A percentile compares a stretch with the other conserved stretches of the same genome.
Conservation (phyloP, 1,284 basidiomycete species). For the Cryptococcus jaspeensis region DNA sequence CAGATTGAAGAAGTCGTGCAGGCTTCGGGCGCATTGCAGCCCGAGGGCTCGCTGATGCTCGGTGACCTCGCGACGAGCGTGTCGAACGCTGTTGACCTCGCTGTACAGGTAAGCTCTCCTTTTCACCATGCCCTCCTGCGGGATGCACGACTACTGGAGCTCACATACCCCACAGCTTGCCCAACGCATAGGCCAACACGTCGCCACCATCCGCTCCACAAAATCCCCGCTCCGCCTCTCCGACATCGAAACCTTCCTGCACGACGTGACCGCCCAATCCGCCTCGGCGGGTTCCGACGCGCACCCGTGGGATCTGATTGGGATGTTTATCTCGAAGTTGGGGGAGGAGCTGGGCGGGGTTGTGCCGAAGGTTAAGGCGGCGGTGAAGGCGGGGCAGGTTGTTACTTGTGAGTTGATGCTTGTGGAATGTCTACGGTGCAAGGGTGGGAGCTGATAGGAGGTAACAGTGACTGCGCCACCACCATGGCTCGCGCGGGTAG, state of each 20-base stretch:
- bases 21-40: constrained; percentile 67
- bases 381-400: constrained; percentile 61
- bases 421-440: background rate
- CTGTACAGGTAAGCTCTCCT: constrained; percentile 67
- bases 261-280: constrained; percentile 57
- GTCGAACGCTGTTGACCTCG: constrained; percentile 81
- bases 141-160: background rate
- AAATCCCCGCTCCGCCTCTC: constrained; percentile 74
- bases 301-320: constrained; percentile 74
- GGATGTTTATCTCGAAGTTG: constrained; percentile 66
- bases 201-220: constrained; percentile 68
- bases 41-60: constrained; percentile 68
- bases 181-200: constrained; percentile 76
- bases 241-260: constrained; percentile 67
- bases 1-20: constrained; percentile 75
- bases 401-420: constrained; percentile 63
- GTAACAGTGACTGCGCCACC: constrained; percentile 67
- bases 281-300: constrained; percentile 49
- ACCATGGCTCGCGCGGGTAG: constrained; percentile 85
- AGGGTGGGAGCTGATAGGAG: background rate
- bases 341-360: constrained; percentile 68
- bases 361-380: constrained; percentile 67
- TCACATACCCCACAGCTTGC: constrained; percentile 61
- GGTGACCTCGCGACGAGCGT: constrained; percentile 68
- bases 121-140: background rate